Percentiles rank a stretch among this genome's conserved stretches.
Conservation (phyloP, 2,329 filamentous ascomycete genomes). For the Rhinocladiella similis region DNA sequence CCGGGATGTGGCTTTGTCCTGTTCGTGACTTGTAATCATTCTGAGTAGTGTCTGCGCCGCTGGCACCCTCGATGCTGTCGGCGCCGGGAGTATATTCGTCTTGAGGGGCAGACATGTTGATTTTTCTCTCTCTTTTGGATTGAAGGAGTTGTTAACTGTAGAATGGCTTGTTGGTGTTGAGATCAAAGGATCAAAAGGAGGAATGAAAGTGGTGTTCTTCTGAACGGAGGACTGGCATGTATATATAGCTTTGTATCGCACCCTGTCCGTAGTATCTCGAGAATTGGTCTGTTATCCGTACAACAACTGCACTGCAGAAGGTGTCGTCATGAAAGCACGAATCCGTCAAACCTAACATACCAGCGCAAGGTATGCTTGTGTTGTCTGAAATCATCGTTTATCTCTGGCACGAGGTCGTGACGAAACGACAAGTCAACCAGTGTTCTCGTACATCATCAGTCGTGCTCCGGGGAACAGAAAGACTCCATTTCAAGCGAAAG, state of each 20-base stretch:
- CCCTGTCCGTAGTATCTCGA: neutral
- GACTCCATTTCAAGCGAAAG: neutral
- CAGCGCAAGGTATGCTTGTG: neutral
- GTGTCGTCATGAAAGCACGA: constrained; percentile 14
- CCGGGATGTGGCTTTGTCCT: constrained; percentile 48
- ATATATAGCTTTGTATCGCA: neutral
- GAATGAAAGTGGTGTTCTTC: neutral
- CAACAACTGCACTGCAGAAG: neutral
- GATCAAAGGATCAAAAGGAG: too few species aligned
- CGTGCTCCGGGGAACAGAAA: neutral
- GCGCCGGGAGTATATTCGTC: constrained; percentile 17
- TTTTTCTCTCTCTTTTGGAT: neutral
- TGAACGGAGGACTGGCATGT: neutral
- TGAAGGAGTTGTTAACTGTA: neutral
- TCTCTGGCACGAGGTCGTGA: neutral
- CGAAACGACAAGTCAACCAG: neutral
- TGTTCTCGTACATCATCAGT: neutral
- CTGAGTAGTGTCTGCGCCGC: constrained; percentile 32
- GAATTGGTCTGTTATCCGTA: neutral
- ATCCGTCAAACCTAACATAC: neutral
- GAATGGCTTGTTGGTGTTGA: neutral
- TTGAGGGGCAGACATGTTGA: constrained; percentile 21
- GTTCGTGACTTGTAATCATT: constrained; percentile 50
- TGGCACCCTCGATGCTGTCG: constrained; percentile 15
- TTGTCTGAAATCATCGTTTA: constrained; percentile 1